phyloP scores from a whole-genome alignment of 2,329 filamentous ascomycete species.

The Remersonia thermophila region DNA sequence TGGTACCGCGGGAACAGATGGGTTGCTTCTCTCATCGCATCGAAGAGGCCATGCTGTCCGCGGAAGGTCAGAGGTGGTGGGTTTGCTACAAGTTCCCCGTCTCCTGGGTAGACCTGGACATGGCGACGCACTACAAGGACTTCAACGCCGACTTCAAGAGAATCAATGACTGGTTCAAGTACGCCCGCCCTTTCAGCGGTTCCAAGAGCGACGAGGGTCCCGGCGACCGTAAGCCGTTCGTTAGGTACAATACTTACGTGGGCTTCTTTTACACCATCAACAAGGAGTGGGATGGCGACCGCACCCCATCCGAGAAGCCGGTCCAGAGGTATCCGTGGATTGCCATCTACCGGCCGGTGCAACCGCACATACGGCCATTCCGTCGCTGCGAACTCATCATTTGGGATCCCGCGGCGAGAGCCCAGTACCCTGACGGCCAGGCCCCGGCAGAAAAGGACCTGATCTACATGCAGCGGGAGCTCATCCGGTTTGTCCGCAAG shows the following conservation, averaged over 20 bases:
- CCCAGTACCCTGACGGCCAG: conserved; percentile 15
- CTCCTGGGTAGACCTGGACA: conserved; percentile 28
- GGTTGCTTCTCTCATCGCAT: neutral
- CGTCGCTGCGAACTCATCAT: conserved; percentile 37
- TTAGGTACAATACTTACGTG: conserved; percentile 28
- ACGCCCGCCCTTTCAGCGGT: conserved; percentile 15
- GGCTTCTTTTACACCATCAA: conserved; percentile 41
- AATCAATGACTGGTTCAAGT: conserved; percentile 27
- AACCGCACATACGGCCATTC: conserved; percentile 25
- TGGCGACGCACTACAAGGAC: conserved; percentile 26
- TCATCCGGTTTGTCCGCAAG: conserved; percentile 28
- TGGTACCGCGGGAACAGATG: conserved; percentile 1
- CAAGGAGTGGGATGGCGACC: conserved; percentile 23
- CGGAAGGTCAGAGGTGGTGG: conserved; percentile 1
- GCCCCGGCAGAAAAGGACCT: conserved; percentile 25
- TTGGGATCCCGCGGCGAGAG: conserved; percentile 33
- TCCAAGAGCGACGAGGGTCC: too few species aligned
- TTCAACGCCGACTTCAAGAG: conserved; percentile 17
- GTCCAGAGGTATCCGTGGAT: conserved; percentile 37
- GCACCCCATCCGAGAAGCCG: conserved; percentile 10
- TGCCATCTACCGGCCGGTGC: conserved; percentile 32
- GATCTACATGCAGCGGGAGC: conserved; percentile 31
- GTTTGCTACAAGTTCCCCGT: conserved; percentile 29
- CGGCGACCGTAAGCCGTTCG: too few species aligned
- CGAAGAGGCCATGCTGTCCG: neutral